A percentile compares a stretch with the other conserved stretches of the same genome.
Conservation (phyloP, 306 rosid genomes). For the Trifolium subterraneum region DNA sequence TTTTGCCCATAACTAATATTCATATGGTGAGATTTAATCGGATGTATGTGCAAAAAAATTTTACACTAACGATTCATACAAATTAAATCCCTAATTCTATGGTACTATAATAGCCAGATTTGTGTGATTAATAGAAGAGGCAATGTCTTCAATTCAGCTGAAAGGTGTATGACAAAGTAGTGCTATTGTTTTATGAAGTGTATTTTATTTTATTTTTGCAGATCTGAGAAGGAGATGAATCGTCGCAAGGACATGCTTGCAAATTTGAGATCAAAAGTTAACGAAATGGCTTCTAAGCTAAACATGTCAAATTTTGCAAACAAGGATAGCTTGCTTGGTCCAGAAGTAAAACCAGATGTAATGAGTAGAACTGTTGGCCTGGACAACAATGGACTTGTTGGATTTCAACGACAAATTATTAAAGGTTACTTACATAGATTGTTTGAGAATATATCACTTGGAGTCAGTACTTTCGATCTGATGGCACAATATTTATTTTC, state of each 20-base stretch:
- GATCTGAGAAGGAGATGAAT: constrained; percentile 87
- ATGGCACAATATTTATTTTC: constrained; percentile 35
- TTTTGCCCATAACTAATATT: no score
- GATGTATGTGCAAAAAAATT: background rate
- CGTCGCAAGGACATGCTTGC: constrained; percentile 85
- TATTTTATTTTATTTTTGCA: constrained; percentile 41
- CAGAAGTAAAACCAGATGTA: constrained; percentile 80
- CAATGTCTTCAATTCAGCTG: constrained; percentile 17
- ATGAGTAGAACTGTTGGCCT: constrained; percentile 68
- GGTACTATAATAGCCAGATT: background rate
- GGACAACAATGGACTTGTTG: constrained; percentile 82
- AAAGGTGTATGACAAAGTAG: constrained; percentile 10
- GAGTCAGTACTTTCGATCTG: constrained; percentile 38
- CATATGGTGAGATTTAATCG: background rate
- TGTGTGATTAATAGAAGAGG: background rate
- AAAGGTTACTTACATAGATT: constrained; percentile 58
- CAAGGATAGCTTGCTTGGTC: constrained; percentile 88
- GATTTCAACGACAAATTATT: constrained; percentile 85
- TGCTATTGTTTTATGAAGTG: constrained; percentile 36
- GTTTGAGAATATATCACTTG: constrained; percentile 12
- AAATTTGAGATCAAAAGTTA: constrained; percentile 74
- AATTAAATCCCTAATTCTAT: background rate
- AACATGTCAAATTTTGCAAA: constrained; percentile 79
- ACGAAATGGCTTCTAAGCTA: constrained; percentile 80
- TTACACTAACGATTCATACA: background rate